A percentile compares a stretch with the other conserved stretches of the same genome.
Conservation (phyloP, 2,329 filamentous ascomycete genomes). For the Curvularia eragrostidis region DNA sequence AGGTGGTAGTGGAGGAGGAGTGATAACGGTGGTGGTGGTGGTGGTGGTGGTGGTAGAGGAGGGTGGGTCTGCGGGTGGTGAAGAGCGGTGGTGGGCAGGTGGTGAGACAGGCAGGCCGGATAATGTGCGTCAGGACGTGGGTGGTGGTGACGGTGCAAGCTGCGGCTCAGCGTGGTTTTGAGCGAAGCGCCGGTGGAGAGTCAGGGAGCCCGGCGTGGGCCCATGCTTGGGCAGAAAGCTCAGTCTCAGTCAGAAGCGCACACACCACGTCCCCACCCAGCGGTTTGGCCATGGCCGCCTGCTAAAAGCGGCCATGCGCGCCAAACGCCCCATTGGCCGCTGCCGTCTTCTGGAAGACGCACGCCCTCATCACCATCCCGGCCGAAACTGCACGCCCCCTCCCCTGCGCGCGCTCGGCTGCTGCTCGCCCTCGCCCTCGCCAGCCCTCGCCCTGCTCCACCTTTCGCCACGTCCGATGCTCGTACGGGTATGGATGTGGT, state of each 20-base stretch:
- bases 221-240: slow-evolving; percentile 30
- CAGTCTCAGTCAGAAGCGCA: slow-evolving; percentile 27
- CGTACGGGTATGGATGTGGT: not conserved
- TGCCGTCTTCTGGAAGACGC: slow-evolving; percentile 30
- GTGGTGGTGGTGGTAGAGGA: not conserved
- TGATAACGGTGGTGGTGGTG: not conserved
- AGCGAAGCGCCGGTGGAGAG: slow-evolving; percentile 30
- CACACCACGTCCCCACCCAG: slow-evolving; percentile 22
- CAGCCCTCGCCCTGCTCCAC: not conserved
- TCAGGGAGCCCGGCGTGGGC: slow-evolving; percentile 24
- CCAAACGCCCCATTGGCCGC: slow-evolving; percentile 11
- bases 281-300: slow-evolving; percentile 21
- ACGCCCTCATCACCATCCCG: slow-evolving; percentile 20
- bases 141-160: slow-evolving; percentile 18
- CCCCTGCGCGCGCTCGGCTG: not conserved
- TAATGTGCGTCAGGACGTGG: slow-evolving; percentile 27
- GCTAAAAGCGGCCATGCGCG: slow-evolving; percentile 23
- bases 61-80: not conserved
- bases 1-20: no score
- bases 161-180: slow-evolving; percentile 50
- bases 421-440: not conserved
- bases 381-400: slow-evolving; percentile 14
- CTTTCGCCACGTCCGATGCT: slow-evolving; percentile 13
- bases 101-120: slow-evolving; percentile 32
- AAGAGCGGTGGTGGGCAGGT: slow-evolving; percentile 3